phyloP scores from a whole-genome alignment of 2,329 filamentous ascomycete genomes.

The Davidsoniella neocaledoniae region DNA sequence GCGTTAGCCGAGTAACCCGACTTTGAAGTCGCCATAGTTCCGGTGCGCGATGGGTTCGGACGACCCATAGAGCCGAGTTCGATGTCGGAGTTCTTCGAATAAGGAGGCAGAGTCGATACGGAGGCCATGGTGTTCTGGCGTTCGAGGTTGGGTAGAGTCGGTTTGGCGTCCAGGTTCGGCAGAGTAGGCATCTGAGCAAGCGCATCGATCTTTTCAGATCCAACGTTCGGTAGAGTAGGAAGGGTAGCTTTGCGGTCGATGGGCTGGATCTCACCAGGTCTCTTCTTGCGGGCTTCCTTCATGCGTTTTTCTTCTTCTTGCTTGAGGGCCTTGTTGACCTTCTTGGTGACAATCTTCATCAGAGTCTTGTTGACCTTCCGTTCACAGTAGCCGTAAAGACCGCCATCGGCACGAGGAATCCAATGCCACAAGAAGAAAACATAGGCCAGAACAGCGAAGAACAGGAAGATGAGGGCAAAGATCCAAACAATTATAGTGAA shows the following conservation, averaged over 20 bases:
- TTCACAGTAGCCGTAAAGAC: conserved; percentile 70
- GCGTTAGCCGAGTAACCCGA: conserved; percentile 46
- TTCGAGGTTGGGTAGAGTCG: conserved; percentile 21
- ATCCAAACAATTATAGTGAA: conserved; percentile 87
- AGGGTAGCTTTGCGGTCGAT: conserved; percentile 43
- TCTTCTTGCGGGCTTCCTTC: conserved; percentile 35
- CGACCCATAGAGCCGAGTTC: conserved; percentile 36
- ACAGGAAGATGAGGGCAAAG: conserved; percentile 57
- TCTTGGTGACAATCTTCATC: conserved; percentile 66
- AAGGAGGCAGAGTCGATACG: conserved; percentile 42
- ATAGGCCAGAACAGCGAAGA: conserved; percentile 65
- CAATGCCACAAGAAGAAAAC: conserved; percentile 84
- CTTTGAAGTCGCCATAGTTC: conserved; percentile 28
- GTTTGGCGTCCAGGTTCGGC: conserved; percentile 23
- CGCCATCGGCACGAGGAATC: conserved; percentile 67
- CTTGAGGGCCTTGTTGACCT: conserved; percentile 75
- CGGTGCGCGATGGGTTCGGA: conserved; percentile 28
- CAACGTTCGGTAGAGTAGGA: conserved; percentile 38
- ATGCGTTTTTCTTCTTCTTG: conserved; percentile 51
- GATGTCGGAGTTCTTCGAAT: conserved; percentile 41
- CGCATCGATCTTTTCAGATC: conserved; percentile 26
- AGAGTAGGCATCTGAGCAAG: conserved; percentile 40
- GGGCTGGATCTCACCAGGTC: conserved; percentile 30
- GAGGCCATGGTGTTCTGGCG: conserved; percentile 35
- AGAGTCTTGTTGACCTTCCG: conserved; percentile 80